These are phyloP conservation scores for Paspalum notatum DNA, from an alignment of 176 grass and related monocot genomes.

Conservation along the genomic window DNA sequence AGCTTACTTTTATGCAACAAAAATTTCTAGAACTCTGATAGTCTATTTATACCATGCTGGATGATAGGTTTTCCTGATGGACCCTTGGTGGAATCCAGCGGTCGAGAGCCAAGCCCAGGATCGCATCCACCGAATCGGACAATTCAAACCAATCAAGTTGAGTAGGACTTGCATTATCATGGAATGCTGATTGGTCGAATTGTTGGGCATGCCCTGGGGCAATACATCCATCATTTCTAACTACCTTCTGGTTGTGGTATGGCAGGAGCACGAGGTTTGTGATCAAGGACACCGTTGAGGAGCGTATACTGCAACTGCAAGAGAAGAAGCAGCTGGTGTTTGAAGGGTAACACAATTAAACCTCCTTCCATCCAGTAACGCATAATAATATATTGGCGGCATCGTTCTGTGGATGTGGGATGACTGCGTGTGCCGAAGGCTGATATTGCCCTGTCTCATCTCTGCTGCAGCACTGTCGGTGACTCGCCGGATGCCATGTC, in stretches of 20 bases:
- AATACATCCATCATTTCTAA: background rate
- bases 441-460: background rate
- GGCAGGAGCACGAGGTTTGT: conserved; percentile 83
- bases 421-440: background rate
- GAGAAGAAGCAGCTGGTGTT: conserved; percentile 92
- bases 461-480: conserved; percentile 61
- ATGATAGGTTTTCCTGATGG: conserved; percentile 93
- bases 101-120: conserved; percentile 92
- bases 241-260: background rate
- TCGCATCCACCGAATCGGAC: conserved; percentile 93
- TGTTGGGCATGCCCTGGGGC: too few species aligned
- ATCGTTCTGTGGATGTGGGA: background rate
- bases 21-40: background rate
- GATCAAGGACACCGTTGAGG: conserved; percentile 74
- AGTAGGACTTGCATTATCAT: conserved; percentile 7
- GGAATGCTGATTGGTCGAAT: background rate
- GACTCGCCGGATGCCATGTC: conserved; percentile 76
- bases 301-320: conserved; percentile 85
- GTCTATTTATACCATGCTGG: conserved; percentile 16
- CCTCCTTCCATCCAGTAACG: background rate
- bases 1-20: background rate
- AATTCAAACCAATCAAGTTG: conserved; percentile 96
- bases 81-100: conserved; percentile 98
- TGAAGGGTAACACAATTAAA: conserved; percentile 62
- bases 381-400: background rate